These are phyloP conservation scores for Albophoma yamanashiensis DNA, from an alignment of 2,329 filamentous ascomycete genomes.

Conservation along the genomic window DNA sequence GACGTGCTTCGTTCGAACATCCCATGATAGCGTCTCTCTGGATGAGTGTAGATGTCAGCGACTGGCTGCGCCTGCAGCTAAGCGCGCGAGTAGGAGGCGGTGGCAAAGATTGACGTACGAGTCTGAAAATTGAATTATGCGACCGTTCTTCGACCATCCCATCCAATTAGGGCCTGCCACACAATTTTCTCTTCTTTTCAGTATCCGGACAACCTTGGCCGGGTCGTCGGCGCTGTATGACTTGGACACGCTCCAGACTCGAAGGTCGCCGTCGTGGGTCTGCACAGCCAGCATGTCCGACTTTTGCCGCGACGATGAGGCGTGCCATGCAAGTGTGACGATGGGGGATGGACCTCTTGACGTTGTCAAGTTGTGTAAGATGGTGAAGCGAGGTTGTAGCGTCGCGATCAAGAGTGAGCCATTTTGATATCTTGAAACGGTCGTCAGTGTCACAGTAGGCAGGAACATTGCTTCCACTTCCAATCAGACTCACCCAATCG, in stretches of 20 bases:
- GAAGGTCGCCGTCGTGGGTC: conserved; percentile 80
- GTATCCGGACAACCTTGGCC: conserved; percentile 78
- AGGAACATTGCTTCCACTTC: background rate
- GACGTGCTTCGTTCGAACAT: conserved; percentile 95
- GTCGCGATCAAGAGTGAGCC: conserved; percentile 86
- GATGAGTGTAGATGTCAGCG: conserved; percentile 17
- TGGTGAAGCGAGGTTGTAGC: conserved; percentile 84
- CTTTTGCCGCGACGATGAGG: conserved; percentile 89
- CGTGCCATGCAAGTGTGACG: conserved; percentile 84
- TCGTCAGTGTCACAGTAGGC: conserved; percentile 3
- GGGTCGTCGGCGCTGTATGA: conserved; percentile 58
- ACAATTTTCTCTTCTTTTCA: conserved; percentile 69
- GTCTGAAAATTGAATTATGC: conserved; percentile 86
- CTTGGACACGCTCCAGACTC: conserved; percentile 96
- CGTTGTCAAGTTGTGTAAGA: conserved; percentile 83
- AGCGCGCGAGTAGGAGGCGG: conserved; percentile 33
- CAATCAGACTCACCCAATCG: conserved; percentile 75
- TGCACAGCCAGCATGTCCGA: conserved; percentile 97
- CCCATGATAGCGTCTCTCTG: conserved; percentile 89
- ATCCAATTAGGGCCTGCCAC: conserved; percentile 83
- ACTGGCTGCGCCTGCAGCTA: conserved; percentile 20
- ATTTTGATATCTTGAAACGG: conserved; percentile 67
- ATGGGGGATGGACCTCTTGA: conserved; percentile 78
- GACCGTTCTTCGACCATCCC: conserved; percentile 95
- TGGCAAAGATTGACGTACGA: conserved; percentile 49